Evolutionary conservation across 306 rosid species (phyloP).

Genomic region (Castanospermum australe): DNA sequence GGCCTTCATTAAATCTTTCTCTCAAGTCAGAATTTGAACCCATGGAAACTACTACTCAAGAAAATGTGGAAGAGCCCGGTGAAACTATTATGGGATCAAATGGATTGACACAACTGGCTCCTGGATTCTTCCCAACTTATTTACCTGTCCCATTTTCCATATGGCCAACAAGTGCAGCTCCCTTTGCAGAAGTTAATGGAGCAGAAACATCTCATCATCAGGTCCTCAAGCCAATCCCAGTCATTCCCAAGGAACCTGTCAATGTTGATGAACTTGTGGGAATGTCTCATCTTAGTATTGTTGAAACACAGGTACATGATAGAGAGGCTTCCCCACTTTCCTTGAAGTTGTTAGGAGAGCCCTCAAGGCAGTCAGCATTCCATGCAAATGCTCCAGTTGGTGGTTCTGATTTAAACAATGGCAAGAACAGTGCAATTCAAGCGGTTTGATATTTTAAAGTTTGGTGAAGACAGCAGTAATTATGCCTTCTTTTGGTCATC

Average conservation of each 20-base stretch:
- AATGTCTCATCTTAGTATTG: conserved; percentile 85
- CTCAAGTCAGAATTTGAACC: conserved; percentile 79
- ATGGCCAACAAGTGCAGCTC: conserved; percentile 69
- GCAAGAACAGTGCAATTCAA: conserved; percentile 63
- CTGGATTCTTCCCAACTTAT: conserved; percentile 61
- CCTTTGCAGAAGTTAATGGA: conserved; percentile 47
- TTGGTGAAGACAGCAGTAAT: conserved; percentile 33
- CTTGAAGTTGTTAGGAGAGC: conserved; percentile 69
- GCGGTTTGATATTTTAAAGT: conserved; percentile 52
- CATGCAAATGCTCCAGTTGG: conserved; percentile 71
- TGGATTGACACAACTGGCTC: conserved; percentile 53
- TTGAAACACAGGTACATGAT: conserved; percentile 42
- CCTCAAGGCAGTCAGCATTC: conserved; percentile 95
- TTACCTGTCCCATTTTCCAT: conserved; percentile 54
- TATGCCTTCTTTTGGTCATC: conserved; percentile 23
- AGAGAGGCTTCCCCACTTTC: conserved; percentile 76
- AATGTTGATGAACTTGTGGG: conserved; percentile 89
- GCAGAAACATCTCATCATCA: conserved; percentile 54
- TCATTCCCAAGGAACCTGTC: conserved; percentile 72
- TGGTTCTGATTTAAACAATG: conserved; percentile 60
- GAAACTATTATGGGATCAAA: conserved; percentile 40
- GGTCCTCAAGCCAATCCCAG: conserved; percentile 76
- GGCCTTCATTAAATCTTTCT: conserved; percentile 81
- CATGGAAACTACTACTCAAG: conserved; percentile 67
- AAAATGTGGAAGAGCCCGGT: conserved; percentile 38